Evolutionary conservation across 768 basidiomycete species (phyloP).

Genomic region (Austroboletus festivus): DNA sequence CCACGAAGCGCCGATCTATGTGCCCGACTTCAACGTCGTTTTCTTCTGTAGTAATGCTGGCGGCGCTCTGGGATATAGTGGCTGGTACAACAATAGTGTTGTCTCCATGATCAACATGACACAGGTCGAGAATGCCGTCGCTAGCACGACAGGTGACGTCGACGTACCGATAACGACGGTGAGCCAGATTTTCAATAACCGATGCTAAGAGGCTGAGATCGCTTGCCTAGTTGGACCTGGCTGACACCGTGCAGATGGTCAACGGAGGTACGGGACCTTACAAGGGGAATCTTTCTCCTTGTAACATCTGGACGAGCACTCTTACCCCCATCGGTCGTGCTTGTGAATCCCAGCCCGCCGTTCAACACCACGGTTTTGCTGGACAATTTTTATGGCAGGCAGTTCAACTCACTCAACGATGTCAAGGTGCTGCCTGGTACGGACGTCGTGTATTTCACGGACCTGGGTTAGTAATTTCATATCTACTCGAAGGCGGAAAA

Average conservation of each 20-base stretch:
- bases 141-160: slow-evolving; percentile 34
- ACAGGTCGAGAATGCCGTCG: slow-evolving; percentile 48
- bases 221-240: slow-evolving; percentile 48
- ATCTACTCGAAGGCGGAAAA: background rate
- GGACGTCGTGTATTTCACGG: slow-evolving; percentile 73
- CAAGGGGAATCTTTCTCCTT: slow-evolving; percentile 55
- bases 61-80: slow-evolving; percentile 59
- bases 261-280: slow-evolving; percentile 68
- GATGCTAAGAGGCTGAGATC: background rate
- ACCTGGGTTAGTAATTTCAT: slow-evolving; percentile 47
- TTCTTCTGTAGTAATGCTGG: slow-evolving; percentile 73
- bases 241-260: slow-evolving; percentile 62
- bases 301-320: slow-evolving; percentile 64
- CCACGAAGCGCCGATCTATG: slow-evolving; percentile 75
- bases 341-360: slow-evolving; percentile 62
- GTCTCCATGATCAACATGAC: slow-evolving; percentile 60
- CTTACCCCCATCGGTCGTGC: slow-evolving; percentile 57
- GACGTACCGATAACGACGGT: slow-evolving; percentile 49
- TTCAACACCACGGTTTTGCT: slow-evolving; percentile 66
- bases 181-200: slow-evolving; percentile 7
- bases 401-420: slow-evolving; percentile 83
- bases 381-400: slow-evolving; percentile 76
- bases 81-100: slow-evolving; percentile 60
- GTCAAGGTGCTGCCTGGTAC: slow-evolving; percentile 67
- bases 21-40: slow-evolving; percentile 64